phyloP scores from a whole-genome alignment of 2,329 filamentous ascomycete genomes.

The Cytospora schulzeri region DNA sequence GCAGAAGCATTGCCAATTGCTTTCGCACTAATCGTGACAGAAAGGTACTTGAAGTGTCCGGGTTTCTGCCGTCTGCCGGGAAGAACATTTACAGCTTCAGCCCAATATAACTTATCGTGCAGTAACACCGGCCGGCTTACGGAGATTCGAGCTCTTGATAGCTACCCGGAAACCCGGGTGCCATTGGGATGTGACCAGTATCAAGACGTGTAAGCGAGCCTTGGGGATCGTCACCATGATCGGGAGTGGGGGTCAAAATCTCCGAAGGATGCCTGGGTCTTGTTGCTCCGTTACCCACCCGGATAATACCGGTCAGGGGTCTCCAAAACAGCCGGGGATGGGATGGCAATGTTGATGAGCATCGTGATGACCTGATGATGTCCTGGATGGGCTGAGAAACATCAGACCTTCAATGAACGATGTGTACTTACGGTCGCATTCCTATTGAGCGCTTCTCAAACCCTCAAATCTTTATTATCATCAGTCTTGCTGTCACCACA shows the following conservation, averaged over 20 bases:
- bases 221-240: background rate
- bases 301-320: background rate
- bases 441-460: background rate
- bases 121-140: too few relatives aligned
- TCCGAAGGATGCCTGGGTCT: background rate
- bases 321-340: background rate
- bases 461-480: background rate
- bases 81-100: background rate
- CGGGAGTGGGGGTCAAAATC: background rate
- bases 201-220: background rate
- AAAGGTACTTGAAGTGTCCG: too few relatives aligned
- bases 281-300: background rate
- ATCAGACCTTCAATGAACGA: background rate
- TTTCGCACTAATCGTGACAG: too few relatives aligned
- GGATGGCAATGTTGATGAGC: background rate
- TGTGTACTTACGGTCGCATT: background rate
- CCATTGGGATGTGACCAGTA: background rate
- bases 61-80: background rate
- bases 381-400: background rate
- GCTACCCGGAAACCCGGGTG: background rate
- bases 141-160: background rate
- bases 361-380: constrained; percentile 8
- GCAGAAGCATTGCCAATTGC: too few relatives aligned
- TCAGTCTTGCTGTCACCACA: background rate
- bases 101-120: too few relatives aligned